Evolutionary conservation across 176 grass and related monocot genomes (phyloP).

Genomic region (Puya raimondii): DNA sequence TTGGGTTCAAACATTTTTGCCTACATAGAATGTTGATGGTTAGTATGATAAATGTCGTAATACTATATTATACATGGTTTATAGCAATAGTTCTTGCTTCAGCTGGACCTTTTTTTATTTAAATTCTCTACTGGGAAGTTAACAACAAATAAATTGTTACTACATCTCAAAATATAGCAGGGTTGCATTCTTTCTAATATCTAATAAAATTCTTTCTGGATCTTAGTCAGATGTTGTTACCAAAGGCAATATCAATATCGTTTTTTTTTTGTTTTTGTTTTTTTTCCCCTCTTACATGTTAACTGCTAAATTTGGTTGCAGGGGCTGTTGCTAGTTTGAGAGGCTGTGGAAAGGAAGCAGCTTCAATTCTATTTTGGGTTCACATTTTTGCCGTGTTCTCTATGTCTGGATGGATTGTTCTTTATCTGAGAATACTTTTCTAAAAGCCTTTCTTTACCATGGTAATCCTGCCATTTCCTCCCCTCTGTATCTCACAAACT

Average conservation of each 20-base stretch:
- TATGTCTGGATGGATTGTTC: conserved; percentile 94
- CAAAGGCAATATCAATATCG: conserved; percentile 4
- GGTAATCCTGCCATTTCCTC: neutral
- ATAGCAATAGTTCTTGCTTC: too few relatives aligned
- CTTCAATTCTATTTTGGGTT: conserved; percentile 95
- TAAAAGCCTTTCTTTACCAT: conserved; percentile 11
- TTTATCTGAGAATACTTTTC: conserved; percentile 80
- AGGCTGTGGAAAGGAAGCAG: conserved; percentile 95
- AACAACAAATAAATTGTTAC: too few relatives aligned
- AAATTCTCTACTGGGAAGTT: too few relatives aligned
- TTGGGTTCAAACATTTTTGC: neutral
- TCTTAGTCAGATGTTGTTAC: neutral
- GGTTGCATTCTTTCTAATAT: too few relatives aligned
- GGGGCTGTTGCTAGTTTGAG: conserved; percentile 88
- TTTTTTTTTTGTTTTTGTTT: neutral
- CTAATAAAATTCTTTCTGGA: too few relatives aligned
- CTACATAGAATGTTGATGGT: too few relatives aligned
- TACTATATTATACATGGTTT: too few relatives aligned
- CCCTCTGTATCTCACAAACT: neutral
- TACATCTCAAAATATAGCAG: too few relatives aligned
- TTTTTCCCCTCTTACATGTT: conserved; percentile 1
- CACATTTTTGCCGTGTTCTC: conserved; percentile 97
- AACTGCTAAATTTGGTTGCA: conserved; percentile 17
- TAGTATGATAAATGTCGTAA: too few relatives aligned
- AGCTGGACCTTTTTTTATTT: too few relatives aligned